These are phyloP conservation scores for Chlorella ohadii DNA, from an alignment of 139 green algal species.

Conservation along the genomic window DNA sequence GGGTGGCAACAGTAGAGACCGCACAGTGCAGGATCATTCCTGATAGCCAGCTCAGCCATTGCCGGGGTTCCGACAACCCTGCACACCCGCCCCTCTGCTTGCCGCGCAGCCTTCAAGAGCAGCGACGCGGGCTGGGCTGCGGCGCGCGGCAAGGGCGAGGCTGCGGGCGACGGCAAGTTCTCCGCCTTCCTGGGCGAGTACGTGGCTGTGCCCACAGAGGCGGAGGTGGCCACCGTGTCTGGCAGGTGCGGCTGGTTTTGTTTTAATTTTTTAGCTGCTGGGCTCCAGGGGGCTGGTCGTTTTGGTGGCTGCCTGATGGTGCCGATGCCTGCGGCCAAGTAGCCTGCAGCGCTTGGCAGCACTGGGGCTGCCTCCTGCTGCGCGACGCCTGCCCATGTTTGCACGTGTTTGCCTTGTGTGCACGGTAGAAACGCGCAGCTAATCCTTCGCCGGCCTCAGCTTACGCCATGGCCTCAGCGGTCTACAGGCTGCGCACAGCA, in stretches of 20 bases:
- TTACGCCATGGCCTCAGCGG: conserved; percentile 7
- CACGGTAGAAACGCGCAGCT: not conserved
- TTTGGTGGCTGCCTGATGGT: too few species aligned
- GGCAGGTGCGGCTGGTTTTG: not conserved
- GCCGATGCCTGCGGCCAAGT: too few species aligned
- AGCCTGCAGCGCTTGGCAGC: too few species aligned
- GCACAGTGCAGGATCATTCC: too few species aligned
- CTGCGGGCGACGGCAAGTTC: conserved; percentile 22
- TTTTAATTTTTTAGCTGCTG: not conserved
- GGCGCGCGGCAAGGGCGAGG: not conserved
- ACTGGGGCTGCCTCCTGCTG: too few species aligned
- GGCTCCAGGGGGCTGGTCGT: too few species aligned
- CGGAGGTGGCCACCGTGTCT: not conserved
- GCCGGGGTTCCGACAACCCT: too few species aligned
- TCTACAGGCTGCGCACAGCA: conserved; percentile 52
- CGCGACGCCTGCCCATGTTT: too few species aligned
- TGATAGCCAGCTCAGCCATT: too few species aligned
- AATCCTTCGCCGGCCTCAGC: conserved; percentile 16
- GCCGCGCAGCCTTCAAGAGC: conserved; percentile 50
- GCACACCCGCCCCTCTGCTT: not conserved
- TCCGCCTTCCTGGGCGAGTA: conserved; percentile 65
- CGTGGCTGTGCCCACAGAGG: conserved; percentile 28
- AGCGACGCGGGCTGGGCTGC: conserved; percentile 25
- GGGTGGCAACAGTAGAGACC: too few species aligned
- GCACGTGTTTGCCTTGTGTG: too few species aligned